Evolutionary conservation across 345 rosid species (phyloP).

Genomic region (Psidium friedrichsthalianum): DNA sequence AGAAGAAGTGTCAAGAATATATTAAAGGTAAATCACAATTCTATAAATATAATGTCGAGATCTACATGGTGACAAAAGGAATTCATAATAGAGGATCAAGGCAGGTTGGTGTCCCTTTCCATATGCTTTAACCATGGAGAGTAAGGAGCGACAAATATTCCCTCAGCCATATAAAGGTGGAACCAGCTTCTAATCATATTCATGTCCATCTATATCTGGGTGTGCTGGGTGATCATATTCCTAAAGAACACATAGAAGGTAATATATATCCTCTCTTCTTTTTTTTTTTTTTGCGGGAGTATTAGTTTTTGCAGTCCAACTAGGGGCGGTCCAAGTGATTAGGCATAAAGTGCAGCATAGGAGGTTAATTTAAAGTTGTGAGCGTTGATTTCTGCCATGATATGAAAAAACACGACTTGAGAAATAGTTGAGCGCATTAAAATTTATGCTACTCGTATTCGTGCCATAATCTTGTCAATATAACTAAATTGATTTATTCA

Average conservation of each 20-base stretch:
- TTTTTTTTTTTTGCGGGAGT: not conserved
- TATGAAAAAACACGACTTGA: not conserved
- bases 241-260: not conserved
- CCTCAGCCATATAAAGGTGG: not conserved
- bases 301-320: slow-evolving; percentile 9
- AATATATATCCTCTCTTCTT: not conserved
- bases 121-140: slow-evolving; percentile 7
- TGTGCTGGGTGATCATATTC: not conserved
- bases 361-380: not conserved
- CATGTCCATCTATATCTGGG: not conserved
- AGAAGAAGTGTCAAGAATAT: not conserved
- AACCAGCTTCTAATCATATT: slow-evolving; percentile 6
- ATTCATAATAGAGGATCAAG: not conserved
- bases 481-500: not conserved
- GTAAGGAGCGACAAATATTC: slow-evolving; percentile 15
- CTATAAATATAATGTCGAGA: not conserved
- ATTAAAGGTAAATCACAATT: not conserved
- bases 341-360: slow-evolving; percentile 28
- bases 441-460: not conserved
- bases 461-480: not conserved
- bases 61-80: not conserved
- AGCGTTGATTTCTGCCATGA: no score
- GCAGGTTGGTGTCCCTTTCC: not conserved
- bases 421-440: not conserved
- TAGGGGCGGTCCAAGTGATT: slow-evolving; percentile 18